These are phyloP conservation scores for Bolboschoenoplectus hybrid DNA, from an alignment of 202 grass and related monocot genomes.

Conservation along the genomic window DNA sequence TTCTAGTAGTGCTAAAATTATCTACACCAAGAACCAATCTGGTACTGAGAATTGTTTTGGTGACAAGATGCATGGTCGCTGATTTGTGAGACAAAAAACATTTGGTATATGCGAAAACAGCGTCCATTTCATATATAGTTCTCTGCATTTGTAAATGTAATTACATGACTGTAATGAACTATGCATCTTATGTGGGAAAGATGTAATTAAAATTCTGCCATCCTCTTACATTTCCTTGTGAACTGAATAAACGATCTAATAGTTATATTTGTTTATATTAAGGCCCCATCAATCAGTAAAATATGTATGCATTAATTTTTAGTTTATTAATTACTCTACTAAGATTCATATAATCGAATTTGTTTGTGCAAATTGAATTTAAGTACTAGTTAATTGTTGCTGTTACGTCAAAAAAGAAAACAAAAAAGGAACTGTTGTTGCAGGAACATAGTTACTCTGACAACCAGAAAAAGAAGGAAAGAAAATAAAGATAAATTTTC, in stretches of 20 bases:
- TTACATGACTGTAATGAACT: background rate
- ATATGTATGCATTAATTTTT: background rate
- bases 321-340: background rate
- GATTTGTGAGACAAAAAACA: conserved; percentile 20
- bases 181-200: background rate
- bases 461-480: background rate
- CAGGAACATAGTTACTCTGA: background rate
- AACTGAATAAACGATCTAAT: background rate
- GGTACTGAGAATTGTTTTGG: conserved; percentile 8
- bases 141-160: background rate
- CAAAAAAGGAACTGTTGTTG: background rate
- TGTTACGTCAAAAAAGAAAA: background rate
- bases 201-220: background rate
- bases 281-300: conserved; percentile 5
- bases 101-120: conserved; percentile 26
- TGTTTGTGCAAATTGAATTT: background rate
- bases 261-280: background rate
- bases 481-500: background rate
- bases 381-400: background rate
- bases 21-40: conserved; percentile 2
- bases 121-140: background rate
- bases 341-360: background rate
- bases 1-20: conserved; percentile 11
- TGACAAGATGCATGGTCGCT: conserved; percentile 13
- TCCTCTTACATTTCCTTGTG: background rate